A percentile compares a stretch with the other conserved stretches of the same genome.
Evolutionary conservation across 176 grass and related monocot genomes (phyloP).

Genomic region (Avena insularis): DNA sequence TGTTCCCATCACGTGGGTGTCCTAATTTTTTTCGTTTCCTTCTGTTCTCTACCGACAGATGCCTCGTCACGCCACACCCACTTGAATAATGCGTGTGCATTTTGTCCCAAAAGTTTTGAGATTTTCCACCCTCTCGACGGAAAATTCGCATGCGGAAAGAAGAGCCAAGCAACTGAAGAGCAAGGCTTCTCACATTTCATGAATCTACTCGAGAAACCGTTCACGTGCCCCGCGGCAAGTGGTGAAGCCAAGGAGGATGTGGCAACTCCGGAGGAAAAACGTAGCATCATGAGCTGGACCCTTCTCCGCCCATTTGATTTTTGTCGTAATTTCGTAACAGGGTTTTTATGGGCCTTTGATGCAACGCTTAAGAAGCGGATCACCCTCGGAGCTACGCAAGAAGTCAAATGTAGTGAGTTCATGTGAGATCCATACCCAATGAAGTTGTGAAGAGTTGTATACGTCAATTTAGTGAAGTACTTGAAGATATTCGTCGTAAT

Average conservation of each 20-base stretch:
- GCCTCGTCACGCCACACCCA: neutral
- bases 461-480: too few species aligned
- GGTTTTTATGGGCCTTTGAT: neutral
- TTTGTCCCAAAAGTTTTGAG: constrained; percentile 1
- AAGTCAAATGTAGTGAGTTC: neutral
- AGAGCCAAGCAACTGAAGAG: neutral
- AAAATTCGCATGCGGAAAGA: neutral
- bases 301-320: too few species aligned
- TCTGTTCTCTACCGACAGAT: neutral
- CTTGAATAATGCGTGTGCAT: neutral
- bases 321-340: neutral
- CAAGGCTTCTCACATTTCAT: neutral
- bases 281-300: neutral
- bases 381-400: neutral
- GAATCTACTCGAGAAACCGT: neutral
- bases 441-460: neutral
- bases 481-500: too few species aligned
- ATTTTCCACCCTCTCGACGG: neutral
- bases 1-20: too few species aligned
- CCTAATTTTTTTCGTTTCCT: neutral
- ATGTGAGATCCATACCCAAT: neutral
- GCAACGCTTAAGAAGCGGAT: neutral
- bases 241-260: neutral
- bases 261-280: neutral
- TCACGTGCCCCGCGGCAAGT: neutral